Evolutionary conservation across 768 basidiomycete species (phyloP), one percentile per base, ranked within the genome.

Genomic region (Pisolithus sp.): DNA sequence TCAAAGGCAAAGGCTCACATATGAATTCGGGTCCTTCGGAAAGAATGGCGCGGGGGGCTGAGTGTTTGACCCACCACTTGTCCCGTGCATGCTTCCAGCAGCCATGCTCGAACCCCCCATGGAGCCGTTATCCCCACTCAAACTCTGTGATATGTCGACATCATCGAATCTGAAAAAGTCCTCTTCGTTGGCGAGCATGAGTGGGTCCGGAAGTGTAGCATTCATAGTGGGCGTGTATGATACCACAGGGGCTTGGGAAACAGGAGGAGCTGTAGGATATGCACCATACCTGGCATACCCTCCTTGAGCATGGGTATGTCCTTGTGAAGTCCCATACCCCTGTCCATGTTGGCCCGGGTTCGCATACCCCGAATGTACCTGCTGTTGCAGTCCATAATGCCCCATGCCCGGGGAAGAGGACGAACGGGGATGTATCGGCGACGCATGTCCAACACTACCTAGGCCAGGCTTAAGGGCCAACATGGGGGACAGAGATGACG

Each of bases 81-180:
- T 24, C 20, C 42, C 34, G 34, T 15, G 34, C 34, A 34, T 26
- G 6, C 15, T 43, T 26, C 42, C 42, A 24, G 23, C 2, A 24
- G 5, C 15, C 23, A 23, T 21, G 7, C 18, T 26, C 12, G 42
- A 43, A 43, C 42, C 26, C 13, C 42, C 42, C 9, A 20, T 24
- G 13, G 21, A 21, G n/a, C 45, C 26, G 8, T 12, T 30, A 46
- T 26, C 30, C 12, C 44, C 46, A 37, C 31, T 36, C 12, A 31
- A 37, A 37, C 26, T n/a, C 13, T n/a, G 46, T 34, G 46, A 23
- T 8, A 31, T 20, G 17, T 47, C 46, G 17, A 34, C 30, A 7
- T 47, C 46, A 7, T 47, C 46, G 21, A 47, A 47, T 10, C 46
- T 47, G 30, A 47, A 36, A 18, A 47, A 47, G 46, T 47, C 46